These are phyloP conservation scores for Furcasterigmium sp. DNA, from an alignment of 2,329 filamentous ascomycete genomes.

Conservation along the genomic window DNA sequence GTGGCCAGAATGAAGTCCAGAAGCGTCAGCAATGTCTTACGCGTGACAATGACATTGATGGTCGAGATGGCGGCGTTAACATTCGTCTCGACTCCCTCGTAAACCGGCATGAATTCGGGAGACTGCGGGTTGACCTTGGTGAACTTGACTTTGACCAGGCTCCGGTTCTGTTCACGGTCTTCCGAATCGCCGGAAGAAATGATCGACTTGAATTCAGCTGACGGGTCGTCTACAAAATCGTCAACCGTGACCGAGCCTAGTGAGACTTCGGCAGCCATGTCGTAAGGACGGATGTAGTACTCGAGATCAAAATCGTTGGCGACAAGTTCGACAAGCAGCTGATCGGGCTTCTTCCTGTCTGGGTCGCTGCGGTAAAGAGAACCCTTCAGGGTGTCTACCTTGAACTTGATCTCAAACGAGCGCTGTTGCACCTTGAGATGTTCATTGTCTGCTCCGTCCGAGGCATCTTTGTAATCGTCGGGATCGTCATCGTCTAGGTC, in stretches of 20 bases:
- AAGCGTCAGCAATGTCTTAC: constrained; percentile 85
- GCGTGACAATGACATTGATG: constrained; percentile 91
- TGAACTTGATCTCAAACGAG: constrained; percentile 95
- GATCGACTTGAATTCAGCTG: constrained; percentile 92
- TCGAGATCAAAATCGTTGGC: constrained; percentile 84
- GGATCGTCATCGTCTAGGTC: constrained; percentile 60
- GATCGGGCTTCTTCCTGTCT: constrained; percentile 68
- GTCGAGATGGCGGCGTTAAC: constrained; percentile 88
- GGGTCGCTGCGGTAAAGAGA: constrained; percentile 86
- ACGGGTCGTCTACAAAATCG: constrained; percentile 86
- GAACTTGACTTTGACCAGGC: constrained; percentile 85
- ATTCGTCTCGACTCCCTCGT: constrained; percentile 91
- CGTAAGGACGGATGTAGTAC: constrained; percentile 82
- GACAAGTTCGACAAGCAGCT: constrained; percentile 82
- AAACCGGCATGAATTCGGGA: constrained; percentile 86
- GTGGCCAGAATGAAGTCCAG: constrained; percentile 92
- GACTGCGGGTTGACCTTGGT: constrained; percentile 84
- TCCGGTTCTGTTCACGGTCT: constrained; percentile 71
- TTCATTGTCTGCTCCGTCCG: constrained; percentile 48
- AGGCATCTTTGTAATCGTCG: constrained; percentile 62
- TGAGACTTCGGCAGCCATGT: constrained; percentile 89
- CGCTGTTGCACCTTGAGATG: constrained; percentile 75
- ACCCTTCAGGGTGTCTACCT: constrained; percentile 87
- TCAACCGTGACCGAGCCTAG: constrained; percentile 84
- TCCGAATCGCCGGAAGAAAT: constrained; percentile 75